Conservation (phyloP, 2,329 filamentous ascomycete genomes). For the Ilyonectria mors-panacis region DNA sequence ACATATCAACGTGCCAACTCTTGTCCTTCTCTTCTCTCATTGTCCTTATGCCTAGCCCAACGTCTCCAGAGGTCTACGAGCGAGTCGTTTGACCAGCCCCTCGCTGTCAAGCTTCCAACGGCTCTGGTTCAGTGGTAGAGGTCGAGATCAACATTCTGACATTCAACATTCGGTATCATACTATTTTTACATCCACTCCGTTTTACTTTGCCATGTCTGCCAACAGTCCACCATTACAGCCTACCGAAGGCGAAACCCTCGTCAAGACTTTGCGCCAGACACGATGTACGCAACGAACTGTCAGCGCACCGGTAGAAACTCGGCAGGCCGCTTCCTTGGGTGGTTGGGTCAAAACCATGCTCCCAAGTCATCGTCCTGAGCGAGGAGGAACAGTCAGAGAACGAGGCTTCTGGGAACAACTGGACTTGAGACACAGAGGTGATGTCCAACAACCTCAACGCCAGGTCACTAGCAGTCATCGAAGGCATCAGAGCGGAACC, state of each 20-base stretch:
- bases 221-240: not conserved
- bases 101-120: not conserved
- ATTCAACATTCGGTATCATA: constrained; percentile 10
- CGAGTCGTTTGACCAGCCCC: not conserved
- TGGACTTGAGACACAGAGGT: constrained; percentile 28
- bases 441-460: constrained; percentile 16
- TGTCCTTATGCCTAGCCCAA: not conserved
- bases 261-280: not conserved
- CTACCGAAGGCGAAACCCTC: not conserved
- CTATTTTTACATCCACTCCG: not conserved
- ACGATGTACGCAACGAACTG: not conserved
- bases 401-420: constrained; percentile 51
- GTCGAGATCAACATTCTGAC: not conserved
- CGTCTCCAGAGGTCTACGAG: not conserved
- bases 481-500: constrained; percentile 37
- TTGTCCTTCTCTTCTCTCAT: not conserved
- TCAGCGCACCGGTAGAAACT: constrained; percentile 16
- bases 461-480: constrained; percentile 30
- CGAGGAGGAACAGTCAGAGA: constrained; percentile 62
- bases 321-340: constrained; percentile 50
- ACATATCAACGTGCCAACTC: not conserved
- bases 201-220: constrained; percentile 2
- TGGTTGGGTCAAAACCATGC: constrained; percentile 60
- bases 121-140: not conserved
- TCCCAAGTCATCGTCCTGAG: constrained; percentile 65